Conservation (phyloP, 1,284 basidiomycete species). For the Quambalaria eucalypti region DNA sequence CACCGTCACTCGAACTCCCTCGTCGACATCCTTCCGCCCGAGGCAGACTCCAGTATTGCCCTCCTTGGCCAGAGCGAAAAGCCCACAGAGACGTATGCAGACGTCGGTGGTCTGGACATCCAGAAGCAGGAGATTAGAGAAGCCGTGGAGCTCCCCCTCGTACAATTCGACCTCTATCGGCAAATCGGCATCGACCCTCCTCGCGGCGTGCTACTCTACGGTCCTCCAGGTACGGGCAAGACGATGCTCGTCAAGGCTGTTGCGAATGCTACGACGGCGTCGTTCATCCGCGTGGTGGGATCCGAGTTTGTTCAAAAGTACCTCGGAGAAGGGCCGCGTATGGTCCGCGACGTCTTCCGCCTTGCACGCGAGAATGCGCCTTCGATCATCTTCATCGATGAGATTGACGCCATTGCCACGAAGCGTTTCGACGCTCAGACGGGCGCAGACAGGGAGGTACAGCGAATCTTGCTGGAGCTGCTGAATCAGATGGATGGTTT, state of each 20-base stretch:
- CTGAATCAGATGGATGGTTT: conserved; percentile 99
- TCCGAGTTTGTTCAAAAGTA: conserved; percentile 99
- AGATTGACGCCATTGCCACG: conserved; percentile 98
- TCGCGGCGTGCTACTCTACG: conserved; percentile 77
- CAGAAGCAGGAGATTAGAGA: conserved; percentile 99
- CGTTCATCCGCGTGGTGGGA: conserved; percentile 96
- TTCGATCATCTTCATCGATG: conserved; percentile 98
- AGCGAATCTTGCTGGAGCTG: conserved; percentile 95
- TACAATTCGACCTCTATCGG: conserved; percentile 91
- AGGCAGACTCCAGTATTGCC: conserved; percentile 92
- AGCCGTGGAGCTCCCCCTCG: conserved; percentile 91
- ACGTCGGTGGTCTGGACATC: conserved; percentile 87
- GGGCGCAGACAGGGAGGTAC: conserved; percentile 96
- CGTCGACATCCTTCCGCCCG: conserved; percentile 95
- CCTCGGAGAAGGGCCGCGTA: conserved; percentile 94
- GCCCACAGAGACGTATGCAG: conserved; percentile 48
- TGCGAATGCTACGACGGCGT: conserved; percentile 89
- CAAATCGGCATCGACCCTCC: conserved; percentile 99
- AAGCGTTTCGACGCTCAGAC: conserved; percentile 99
- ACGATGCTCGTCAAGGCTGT: conserved; percentile 99
- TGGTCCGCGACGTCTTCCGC: conserved; percentile 98
- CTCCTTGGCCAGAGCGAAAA: conserved; percentile 66
- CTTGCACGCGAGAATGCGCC: conserved; percentile 94
- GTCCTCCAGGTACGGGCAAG: conserved; percentile 93
- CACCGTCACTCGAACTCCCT: conserved; percentile 97